Conservation (phyloP, 495 filamentous ascomycete species). For the Aspergillus indologenus region DNA sequence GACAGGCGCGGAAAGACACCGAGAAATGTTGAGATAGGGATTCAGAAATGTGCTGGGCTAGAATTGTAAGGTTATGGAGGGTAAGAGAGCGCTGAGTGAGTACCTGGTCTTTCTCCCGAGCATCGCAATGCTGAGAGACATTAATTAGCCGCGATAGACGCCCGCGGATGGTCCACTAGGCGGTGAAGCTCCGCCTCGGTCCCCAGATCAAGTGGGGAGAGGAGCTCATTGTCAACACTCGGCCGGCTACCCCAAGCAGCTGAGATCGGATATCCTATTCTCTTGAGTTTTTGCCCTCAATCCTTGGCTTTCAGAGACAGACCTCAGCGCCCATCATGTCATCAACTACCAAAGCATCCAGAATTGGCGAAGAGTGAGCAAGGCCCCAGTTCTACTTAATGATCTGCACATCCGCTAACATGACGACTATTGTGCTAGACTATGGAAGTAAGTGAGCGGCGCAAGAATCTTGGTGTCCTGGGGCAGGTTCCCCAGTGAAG, state of each 20-base stretch:
- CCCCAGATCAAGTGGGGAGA: constrained; percentile 20
- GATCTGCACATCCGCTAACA: constrained; percentile 27
- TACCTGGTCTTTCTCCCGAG: constrained; percentile 6
- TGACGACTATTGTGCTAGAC: constrained; percentile 48
- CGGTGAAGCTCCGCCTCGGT: constrained; percentile 18
- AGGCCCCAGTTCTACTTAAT: constrained; percentile 8
- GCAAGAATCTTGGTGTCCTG: not conserved
- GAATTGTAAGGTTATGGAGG: not conserved
- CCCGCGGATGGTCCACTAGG: constrained; percentile 12
- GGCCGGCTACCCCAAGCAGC: not conserved
- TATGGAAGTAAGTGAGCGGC: constrained; percentile 85
- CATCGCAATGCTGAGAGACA: not conserved
- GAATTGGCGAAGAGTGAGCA: constrained; percentile 95
- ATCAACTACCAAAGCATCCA: constrained; percentile 77
- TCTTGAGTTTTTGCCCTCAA: not conserved
- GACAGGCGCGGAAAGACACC: not conserved
- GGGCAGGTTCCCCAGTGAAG: not conserved
- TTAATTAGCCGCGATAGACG: constrained; percentile 26
- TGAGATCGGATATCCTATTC: not conserved
- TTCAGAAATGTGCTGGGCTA: not conserved
- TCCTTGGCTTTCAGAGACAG: not conserved
- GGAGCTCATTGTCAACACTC: constrained; percentile 12
- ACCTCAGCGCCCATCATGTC: constrained; percentile 49
- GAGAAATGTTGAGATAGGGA: not conserved
- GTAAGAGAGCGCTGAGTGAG: not conserved